These are phyloP conservation scores for Chrysosphaeria jannelii DNA, from an alignment of 2,329 filamentous ascomycete genomes.

Conservation along the genomic window DNA sequence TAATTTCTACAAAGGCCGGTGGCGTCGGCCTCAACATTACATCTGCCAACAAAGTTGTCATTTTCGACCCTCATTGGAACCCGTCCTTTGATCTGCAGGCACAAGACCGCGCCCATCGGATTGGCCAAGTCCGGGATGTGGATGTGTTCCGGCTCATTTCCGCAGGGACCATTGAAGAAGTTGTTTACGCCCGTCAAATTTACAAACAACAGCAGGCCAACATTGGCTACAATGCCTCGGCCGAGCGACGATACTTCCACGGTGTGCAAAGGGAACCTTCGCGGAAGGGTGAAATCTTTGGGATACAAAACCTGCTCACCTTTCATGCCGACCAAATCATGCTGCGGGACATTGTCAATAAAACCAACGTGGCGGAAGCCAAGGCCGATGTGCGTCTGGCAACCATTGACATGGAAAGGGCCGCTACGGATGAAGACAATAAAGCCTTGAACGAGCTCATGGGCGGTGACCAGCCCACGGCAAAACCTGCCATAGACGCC, in stretches of 20 bases:
- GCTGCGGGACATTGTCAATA: slow-evolving; percentile 87
- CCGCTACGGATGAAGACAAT: slow-evolving; percentile 20
- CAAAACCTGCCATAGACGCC: no score
- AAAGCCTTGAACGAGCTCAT: slow-evolving; percentile 15
- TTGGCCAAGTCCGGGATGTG: slow-evolving; percentile 74
- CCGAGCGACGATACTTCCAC: slow-evolving; percentile 80
- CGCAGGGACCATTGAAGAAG: slow-evolving; percentile 82
- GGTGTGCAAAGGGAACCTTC: slow-evolving; percentile 63
- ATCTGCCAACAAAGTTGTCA: slow-evolving; percentile 90
- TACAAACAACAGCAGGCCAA: slow-evolving; percentile 99
- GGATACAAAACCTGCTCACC: slow-evolving; percentile 57
- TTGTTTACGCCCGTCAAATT: slow-evolving; percentile 86
- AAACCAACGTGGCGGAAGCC: slow-evolving; percentile 88
- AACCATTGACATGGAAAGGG: slow-evolving; percentile 41
- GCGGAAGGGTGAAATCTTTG: slow-evolving; percentile 83
- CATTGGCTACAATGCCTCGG: slow-evolving; percentile 80
- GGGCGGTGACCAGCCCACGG: slow-evolving; percentile 10
- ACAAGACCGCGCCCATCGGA: slow-evolving; percentile 85
- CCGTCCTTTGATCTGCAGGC: slow-evolving; percentile 83
- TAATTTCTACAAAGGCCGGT: slow-evolving; percentile 81
- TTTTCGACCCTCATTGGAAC: slow-evolving; percentile 95
- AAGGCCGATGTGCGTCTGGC: slow-evolving; percentile 55
- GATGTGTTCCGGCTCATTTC: slow-evolving; percentile 85
- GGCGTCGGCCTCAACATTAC: slow-evolving; percentile 91
- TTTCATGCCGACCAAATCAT: slow-evolving; percentile 55